phyloP scores from a whole-genome alignment of 495 filamentous ascomycete species.

The Physcia stellaris region DNA sequence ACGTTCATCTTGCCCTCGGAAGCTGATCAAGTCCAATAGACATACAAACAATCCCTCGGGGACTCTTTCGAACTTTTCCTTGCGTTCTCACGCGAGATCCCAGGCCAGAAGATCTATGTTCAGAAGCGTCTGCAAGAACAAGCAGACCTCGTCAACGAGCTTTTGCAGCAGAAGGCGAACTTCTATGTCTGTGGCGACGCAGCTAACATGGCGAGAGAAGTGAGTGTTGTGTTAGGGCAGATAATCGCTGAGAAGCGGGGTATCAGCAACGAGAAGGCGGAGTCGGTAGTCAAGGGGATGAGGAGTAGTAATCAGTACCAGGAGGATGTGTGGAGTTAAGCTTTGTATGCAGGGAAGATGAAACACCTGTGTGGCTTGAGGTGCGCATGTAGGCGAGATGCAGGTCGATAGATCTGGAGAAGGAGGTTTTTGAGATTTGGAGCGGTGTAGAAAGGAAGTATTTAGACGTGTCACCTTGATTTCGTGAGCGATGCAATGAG shows the following conservation, averaged over 20 bases:
- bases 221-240: constrained; percentile 70
- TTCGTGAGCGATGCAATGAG: too few relatives aligned
- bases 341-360: constrained; percentile 1
- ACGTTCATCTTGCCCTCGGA: background rate
- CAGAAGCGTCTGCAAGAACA: constrained; percentile 82
- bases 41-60: constrained; percentile 68
- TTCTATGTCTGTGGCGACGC: constrained; percentile 99
- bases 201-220: constrained; percentile 95
- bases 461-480: background rate
- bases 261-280: constrained; percentile 68
- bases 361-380: background rate
- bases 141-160: constrained; percentile 72
- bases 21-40: constrained; percentile 29
- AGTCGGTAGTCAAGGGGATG: constrained; percentile 95
- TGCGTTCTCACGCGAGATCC: constrained; percentile 76
- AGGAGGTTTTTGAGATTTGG: too few relatives aligned
- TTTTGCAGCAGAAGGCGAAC: constrained; percentile 79
- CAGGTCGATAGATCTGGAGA: constrained; percentile 3
- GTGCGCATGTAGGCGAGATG: background rate
- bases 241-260: constrained; percentile 76
- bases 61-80: constrained; percentile 77
- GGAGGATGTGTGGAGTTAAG: constrained; percentile 87
- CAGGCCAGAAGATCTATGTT: constrained; percentile 82
- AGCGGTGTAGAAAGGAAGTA: background rate
- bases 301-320: constrained; percentile 89